Evolutionary conservation across 306 rosid genomes (phyloP).

Genomic region (Leucaena leucocephala): DNA sequence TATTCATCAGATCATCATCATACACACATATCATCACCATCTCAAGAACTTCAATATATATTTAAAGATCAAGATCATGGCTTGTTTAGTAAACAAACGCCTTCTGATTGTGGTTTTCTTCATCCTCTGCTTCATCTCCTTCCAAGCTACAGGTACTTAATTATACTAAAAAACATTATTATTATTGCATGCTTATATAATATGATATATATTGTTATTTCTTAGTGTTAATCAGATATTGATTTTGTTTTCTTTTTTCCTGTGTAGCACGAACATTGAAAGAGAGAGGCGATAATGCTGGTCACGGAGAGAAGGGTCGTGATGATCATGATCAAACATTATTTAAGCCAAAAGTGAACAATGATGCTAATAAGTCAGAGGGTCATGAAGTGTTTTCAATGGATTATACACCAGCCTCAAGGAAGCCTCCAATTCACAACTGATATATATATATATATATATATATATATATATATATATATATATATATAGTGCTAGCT

Average conservation of each 20-base stretch:
- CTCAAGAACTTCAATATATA: background rate
- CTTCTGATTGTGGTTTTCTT: constrained; percentile 57
- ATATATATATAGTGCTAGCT: too few relatives aligned
- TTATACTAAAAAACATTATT: background rate
- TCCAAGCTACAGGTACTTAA: constrained; percentile 51
- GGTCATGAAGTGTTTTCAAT: constrained; percentile 54
- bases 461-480: background rate
- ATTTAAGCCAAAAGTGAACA: constrained; percentile 44
- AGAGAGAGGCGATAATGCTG: constrained; percentile 29
- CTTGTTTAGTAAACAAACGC: constrained; percentile 49
- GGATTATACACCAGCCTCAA: constrained; percentile 85
- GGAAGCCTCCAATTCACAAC: constrained; percentile 94
- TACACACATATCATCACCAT: background rate
- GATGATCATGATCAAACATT: constrained; percentile 39
- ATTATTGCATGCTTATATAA: background rate
- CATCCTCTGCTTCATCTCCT: constrained; percentile 58
- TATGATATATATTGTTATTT: background rate
- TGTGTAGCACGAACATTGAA: constrained; percentile 68
- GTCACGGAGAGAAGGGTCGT: constrained; percentile 33
- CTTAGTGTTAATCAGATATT: background rate
- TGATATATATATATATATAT: constrained; percentile 22
- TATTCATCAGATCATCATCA: background rate
- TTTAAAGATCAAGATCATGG: constrained; percentile 36
- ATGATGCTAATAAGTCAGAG: constrained; percentile 28
- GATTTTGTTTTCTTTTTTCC: background rate